These are phyloP conservation scores for Pythium aquatile DNA, from an alignment of 352 stramenopile species.

Conservation along the genomic window DNA sequence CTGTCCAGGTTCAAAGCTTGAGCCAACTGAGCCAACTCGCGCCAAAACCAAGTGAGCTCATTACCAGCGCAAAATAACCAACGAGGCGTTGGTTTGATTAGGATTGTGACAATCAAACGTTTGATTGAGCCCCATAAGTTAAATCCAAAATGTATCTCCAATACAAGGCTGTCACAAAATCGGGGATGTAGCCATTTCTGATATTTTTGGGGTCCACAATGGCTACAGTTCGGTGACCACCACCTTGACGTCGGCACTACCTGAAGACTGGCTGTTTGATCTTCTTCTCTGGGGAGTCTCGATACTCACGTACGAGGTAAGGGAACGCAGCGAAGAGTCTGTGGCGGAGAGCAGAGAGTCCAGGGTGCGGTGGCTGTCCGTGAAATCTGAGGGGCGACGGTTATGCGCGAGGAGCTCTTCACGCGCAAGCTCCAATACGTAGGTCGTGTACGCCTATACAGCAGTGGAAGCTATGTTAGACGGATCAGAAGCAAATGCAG, in stretches of 20 bases:
- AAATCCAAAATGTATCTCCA: constrained; percentile 4
- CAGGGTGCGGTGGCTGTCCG: constrained; percentile 10
- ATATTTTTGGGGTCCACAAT: neutral
- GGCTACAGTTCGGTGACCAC: constrained; percentile 18
- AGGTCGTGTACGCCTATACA: constrained; percentile 32
- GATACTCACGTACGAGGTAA: constrained; percentile 18
- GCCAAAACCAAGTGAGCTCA: constrained; percentile 20
- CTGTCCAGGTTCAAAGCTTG: constrained; percentile 25
- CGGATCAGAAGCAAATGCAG: neutral
- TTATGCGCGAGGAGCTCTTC: constrained; percentile 26
- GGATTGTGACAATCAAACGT: constrained; percentile 17
- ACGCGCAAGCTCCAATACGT: constrained; percentile 29
- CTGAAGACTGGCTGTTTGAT: neutral
- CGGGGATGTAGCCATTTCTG: constrained; percentile 11
- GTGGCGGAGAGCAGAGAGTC: constrained; percentile 14
- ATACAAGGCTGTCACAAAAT: constrained; percentile 8
- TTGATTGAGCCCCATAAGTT: constrained; percentile 17
- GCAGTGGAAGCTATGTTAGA: neutral
- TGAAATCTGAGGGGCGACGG: constrained; percentile 11
- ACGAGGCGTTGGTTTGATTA: neutral
- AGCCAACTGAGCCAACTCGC: constrained; percentile 8
- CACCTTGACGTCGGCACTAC: neutral
- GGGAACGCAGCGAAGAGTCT: constrained; percentile 17
- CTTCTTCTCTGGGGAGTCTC: constrained; percentile 14
- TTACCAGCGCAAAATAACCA: constrained; percentile 12